Evolutionary conservation across 2,329 filamentous ascomycete species (phyloP).

Genomic region (Phaeosphaeria sp.): DNA sequence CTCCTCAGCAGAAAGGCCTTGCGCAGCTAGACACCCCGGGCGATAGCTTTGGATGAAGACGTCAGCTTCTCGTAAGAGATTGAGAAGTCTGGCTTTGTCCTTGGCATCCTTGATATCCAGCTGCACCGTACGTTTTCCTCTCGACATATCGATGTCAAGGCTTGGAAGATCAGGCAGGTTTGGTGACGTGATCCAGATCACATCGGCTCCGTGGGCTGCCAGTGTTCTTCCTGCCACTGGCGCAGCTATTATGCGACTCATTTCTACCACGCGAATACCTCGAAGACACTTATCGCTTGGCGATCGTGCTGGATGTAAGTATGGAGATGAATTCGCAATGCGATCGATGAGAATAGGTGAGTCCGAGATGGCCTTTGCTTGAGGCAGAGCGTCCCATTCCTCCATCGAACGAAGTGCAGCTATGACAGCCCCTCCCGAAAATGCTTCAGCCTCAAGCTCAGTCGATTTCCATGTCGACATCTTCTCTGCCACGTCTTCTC

Average conservation of each 20-base stretch:
- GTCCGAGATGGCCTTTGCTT: constrained; percentile 53
- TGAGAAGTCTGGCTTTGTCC: constrained; percentile 50
- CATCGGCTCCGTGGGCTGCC: constrained; percentile 55
- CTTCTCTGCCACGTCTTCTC: constrained; percentile 49
- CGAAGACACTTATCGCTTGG: constrained; percentile 41
- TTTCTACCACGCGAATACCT: constrained; percentile 51
- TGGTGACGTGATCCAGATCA: constrained; percentile 55
- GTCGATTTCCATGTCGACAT: constrained; percentile 52
- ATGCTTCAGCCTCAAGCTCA: constrained; percentile 58
- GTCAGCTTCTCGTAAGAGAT: constrained; percentile 58
- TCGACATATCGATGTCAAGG: constrained; percentile 52
- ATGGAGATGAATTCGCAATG: constrained; percentile 27
- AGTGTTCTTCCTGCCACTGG: constrained; percentile 52
- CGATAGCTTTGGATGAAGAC: constrained; percentile 62
- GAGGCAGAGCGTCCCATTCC: constrained; percentile 60
- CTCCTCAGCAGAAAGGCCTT: constrained; percentile 51
- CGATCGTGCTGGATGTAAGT: constrained; percentile 4
- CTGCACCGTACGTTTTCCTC: constrained; percentile 56
- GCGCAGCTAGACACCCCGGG: constrained; percentile 54
- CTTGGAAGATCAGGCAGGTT: constrained; percentile 51
- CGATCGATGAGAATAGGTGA: constrained; percentile 56
- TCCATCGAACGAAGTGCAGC: constrained; percentile 58
- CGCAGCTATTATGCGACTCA: constrained; percentile 55
- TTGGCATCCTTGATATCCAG: constrained; percentile 56
- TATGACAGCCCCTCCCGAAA: constrained; percentile 52